These are phyloP conservation scores for Beverwykella pulmonaria DNA, from an alignment of 495 filamentous ascomycete genomes.

Conservation along the genomic window DNA sequence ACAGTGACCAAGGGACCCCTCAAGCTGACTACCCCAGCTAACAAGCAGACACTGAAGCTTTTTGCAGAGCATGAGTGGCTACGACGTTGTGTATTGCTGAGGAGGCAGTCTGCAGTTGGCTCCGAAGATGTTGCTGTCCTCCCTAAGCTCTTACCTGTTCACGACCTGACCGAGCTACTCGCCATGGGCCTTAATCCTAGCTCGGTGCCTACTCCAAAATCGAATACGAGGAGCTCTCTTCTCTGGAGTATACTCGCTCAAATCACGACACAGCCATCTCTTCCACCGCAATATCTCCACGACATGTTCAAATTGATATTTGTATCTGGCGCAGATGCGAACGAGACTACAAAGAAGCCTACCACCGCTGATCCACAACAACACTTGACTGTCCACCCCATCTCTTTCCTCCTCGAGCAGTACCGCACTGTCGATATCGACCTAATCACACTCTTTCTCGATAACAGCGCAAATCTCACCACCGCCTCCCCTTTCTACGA, in stretches of 20 bases:
- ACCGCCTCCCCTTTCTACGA: slow-evolving; percentile 19
- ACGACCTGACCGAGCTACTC: slow-evolving; percentile 11
- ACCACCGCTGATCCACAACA: neutral
- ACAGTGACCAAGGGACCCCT: slow-evolving; percentile 9
- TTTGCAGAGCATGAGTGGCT: slow-evolving; percentile 31
- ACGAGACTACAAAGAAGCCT: neutral
- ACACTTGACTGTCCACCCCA: slow-evolving; percentile 10
- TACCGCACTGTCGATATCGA: slow-evolving; percentile 23
- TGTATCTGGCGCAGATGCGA: slow-evolving; percentile 11
- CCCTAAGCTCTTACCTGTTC: slow-evolving; percentile 19
- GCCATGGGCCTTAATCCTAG: slow-evolving; percentile 30
- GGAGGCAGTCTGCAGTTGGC: slow-evolving; percentile 1
- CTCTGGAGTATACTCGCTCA: slow-evolving; percentile 29
- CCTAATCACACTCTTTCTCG: slow-evolving; percentile 25
- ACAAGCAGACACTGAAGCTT: slow-evolving; percentile 20
- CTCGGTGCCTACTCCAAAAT: neutral
- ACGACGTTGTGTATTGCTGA: slow-evolving; percentile 9
- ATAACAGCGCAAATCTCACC: slow-evolving; percentile 9
- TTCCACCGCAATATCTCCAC: slow-evolving; percentile 12
- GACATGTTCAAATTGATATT: slow-evolving; percentile 18
- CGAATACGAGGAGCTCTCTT: slow-evolving; percentile 2
- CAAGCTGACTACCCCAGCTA: slow-evolving; percentile 1
- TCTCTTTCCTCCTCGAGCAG: slow-evolving; percentile 30
- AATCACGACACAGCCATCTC: neutral
- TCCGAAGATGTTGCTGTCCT: neutral